Evolutionary conservation across 164 flowering plant genomes (phyloP).

Genomic region (Chimonanthus salicifolius): DNA sequence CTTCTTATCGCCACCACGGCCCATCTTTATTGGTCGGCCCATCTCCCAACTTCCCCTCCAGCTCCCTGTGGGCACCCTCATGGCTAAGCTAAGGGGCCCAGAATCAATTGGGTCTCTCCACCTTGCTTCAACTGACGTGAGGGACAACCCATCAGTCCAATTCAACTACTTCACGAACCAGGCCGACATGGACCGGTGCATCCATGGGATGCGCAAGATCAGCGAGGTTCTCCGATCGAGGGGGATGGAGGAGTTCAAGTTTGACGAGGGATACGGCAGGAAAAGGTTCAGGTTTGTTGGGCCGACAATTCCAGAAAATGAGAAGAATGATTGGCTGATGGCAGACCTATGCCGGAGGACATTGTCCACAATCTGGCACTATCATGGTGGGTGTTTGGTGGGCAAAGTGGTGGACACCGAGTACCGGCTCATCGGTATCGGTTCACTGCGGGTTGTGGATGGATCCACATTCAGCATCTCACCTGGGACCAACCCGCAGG

Average conservation of each 20-base stretch:
- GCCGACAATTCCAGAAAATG: constrained; percentile 47
- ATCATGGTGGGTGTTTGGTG: constrained; percentile 81
- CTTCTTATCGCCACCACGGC: constrained; percentile 32
- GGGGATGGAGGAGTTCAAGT: constrained; percentile 59
- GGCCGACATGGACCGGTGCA: constrained; percentile 49
- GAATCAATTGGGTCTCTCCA: constrained; percentile 54
- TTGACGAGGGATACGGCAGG: constrained; percentile 36
- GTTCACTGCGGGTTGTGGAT: constrained; percentile 63
- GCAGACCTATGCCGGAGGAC: constrained; percentile 67
- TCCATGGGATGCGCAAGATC: constrained; percentile 56
- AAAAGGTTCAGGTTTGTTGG: constrained; percentile 61
- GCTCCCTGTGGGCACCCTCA: constrained; percentile 67
- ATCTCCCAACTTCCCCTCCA: constrained; percentile 39
- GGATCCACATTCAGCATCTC: constrained; percentile 68
- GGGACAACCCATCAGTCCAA: constrained; percentile 60
- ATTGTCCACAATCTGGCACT: constrained; percentile 92
- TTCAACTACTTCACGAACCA: constrained; percentile 76
- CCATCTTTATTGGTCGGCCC: constrained; percentile 17
- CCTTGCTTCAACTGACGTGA: constrained; percentile 61
- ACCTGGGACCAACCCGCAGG: constrained; percentile 94
- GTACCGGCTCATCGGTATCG: constrained; percentile 49
- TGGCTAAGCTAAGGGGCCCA: constrained; percentile 73
- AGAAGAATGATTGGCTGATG: constrained; percentile 31
- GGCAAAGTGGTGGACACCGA: constrained; percentile 74
- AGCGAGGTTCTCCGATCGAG: constrained; percentile 44